Base-by-base conservation (phyloP, 306 rosid species). In the Medicago arabica region DNA sequence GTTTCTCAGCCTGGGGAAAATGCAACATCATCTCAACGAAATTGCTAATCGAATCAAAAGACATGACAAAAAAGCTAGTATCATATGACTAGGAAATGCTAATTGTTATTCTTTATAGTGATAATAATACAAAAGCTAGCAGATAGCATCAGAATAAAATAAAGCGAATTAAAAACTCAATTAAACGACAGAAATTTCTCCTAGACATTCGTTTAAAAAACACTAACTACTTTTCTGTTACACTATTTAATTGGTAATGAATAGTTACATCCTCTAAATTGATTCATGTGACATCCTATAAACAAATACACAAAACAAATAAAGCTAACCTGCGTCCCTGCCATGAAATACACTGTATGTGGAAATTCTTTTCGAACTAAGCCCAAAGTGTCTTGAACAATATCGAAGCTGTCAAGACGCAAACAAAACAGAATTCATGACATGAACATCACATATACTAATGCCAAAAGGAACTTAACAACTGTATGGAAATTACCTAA, bases 311-410 rank as follows among this genome's bases (percentile, higher is more conserved):
- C 6, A 18, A 11, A 23, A 58, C 25, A 64, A 67, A 53, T 61
- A 78, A 72, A 64, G 23, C 80, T 83, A 72, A 95, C 97, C 93
- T 95, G 99, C 67, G 99, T 92, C 74, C 99, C 99, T 6, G 99
- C 86, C 61, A 95, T 80, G 71, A 95, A 84, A 82, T 90, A 95
- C 17, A 88, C 86, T 0, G 93, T 84, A 66, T 95, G 97, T 1
- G 97, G 96, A 83, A 92, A 95, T 71, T 90, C 97, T 28, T 87
- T 89, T 57, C 92, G 88, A 60, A 86, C 90, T 74, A 95, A 74
- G 16, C 97, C 97, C 80, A 88, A 57, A 8, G 91, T 76, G 70
- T 92, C 99, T 47, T 83, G 88, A 3, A 95, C 74, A 78, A 92
- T 87, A 83, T 95, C 99, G 15, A 95, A 95, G 85, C 97, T 95